Evolutionary conservation across 2,329 filamentous ascomycete species (phyloP).

Genomic region (Pestalotiopsis sp.): DNA sequence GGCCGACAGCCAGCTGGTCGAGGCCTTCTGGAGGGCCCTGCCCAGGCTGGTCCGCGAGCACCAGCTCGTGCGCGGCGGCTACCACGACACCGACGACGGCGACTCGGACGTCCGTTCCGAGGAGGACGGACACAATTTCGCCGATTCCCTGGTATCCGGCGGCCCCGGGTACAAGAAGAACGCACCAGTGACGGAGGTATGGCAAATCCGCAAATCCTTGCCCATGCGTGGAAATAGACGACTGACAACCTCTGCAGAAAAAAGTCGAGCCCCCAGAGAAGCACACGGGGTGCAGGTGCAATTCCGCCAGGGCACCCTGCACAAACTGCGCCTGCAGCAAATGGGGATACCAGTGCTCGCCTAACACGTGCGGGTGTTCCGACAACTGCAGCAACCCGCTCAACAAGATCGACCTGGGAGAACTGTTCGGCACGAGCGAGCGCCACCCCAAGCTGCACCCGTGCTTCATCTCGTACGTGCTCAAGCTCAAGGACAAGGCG

Average conservation of each 20-base stretch:
- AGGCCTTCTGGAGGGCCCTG: neutral
- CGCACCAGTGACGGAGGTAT: constrained; percentile 1
- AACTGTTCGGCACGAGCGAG: neutral
- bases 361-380: neutral
- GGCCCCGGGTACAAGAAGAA: neutral
- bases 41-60: neutral
- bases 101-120: neutral
- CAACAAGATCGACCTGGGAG: neutral
- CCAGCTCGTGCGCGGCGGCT: neutral
- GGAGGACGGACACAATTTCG: neutral
- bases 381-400: neutral
- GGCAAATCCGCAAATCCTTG: neutral
- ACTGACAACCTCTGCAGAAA: neutral
- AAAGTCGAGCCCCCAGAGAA: neutral
- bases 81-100: neutral
- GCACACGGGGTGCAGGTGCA: neutral
- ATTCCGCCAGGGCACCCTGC: neutral
- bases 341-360: neutral
- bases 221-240: neutral
- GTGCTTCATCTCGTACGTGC: neutral
- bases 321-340: constrained; percentile 2
- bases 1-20: neutral
- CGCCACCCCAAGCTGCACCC: neutral
- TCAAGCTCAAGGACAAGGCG: neutral
- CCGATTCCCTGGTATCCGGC: neutral